Percentiles rank a stretch among this genome's conserved stretches.
These are phyloP conservation scores for Mortierella sp. DNA, from an alignment of 371 early-diverging fungal genomes.

Conservation along the genomic window DNA sequence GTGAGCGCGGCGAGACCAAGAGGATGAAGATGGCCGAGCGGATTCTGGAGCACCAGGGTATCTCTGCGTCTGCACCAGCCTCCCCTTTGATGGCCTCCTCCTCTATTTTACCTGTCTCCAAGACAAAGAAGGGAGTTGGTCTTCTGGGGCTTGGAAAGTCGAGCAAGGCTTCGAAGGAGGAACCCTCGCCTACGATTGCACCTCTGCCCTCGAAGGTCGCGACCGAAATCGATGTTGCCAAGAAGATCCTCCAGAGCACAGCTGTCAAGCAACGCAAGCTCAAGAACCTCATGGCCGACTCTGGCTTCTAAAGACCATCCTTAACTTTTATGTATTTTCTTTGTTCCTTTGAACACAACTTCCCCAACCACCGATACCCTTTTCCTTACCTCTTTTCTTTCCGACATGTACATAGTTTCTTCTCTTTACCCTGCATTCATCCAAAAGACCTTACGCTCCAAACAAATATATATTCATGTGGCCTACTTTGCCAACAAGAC, in stretches of 20 bases:
- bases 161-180: conserved; percentile 23
- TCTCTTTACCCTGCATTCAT: conserved; percentile 1
- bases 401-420: conserved; percentile 20
- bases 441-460: neutral
- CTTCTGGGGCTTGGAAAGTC: conserved; percentile 38
- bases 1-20: conserved; percentile 54
- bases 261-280: conserved; percentile 51
- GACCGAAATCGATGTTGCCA: conserved; percentile 44
- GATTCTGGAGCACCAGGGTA: conserved; percentile 42
- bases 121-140: conserved; percentile 34
- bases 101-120: neutral
- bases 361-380: conserved; percentile 2
- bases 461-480: neutral
- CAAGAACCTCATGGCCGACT: conserved; percentile 42
- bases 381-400: neutral
- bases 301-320: conserved; percentile 33
- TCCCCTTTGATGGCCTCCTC: conserved; percentile 20
- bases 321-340: neutral
- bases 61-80: conserved; percentile 8
- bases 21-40: conserved; percentile 53
- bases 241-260: conserved; percentile 35
- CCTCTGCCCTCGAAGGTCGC: conserved; percentile 18
- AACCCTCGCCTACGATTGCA: neutral
- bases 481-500: too few species aligned
- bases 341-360: neutral